Evolutionary conservation across 257 asterid genomes (phyloP).

Genomic region (Rauvolfia tetraphylla): DNA sequence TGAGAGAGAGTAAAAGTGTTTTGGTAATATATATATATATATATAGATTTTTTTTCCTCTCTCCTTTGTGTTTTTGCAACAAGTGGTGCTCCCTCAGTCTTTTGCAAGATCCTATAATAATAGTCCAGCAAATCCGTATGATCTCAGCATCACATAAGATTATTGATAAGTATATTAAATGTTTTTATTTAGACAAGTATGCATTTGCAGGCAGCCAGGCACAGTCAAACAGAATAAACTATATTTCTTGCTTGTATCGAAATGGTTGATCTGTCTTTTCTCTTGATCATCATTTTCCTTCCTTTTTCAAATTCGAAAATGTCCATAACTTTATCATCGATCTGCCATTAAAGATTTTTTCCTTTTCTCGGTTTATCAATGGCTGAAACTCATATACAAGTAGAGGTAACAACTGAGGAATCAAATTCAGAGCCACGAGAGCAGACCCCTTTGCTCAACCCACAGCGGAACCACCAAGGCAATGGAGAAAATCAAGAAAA

Average conservation of each 20-base stretch:
- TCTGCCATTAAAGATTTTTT: background rate
- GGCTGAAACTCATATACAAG: constrained; percentile 54
- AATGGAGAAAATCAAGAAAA: constrained; percentile 28
- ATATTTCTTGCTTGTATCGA: background rate
- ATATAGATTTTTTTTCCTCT: no score
- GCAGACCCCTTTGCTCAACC: constrained; percentile 36
- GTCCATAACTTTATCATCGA: background rate
- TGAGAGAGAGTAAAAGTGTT: no score
- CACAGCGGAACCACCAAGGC: constrained; percentile 29
- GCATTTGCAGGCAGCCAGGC: background rate
- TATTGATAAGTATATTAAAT: background rate
- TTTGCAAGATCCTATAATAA: background rate
- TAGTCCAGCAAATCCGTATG: background rate
- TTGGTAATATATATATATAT: no score
- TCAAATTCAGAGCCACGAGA: constrained; percentile 29
- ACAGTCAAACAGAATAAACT: background rate
- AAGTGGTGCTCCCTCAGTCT: no score
- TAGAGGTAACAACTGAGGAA: constrained; percentile 33
- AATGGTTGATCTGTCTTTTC: background rate
- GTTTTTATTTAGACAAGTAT: background rate
- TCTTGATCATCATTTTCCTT: background rate
- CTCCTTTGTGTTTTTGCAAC: no score
- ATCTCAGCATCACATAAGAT: background rate
- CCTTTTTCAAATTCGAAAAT: background rate
- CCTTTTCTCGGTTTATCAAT: constrained; percentile 21